phyloP scores from a whole-genome alignment of 1,284 basidiomycete species.

The Retiboletus flavoniger region DNA sequence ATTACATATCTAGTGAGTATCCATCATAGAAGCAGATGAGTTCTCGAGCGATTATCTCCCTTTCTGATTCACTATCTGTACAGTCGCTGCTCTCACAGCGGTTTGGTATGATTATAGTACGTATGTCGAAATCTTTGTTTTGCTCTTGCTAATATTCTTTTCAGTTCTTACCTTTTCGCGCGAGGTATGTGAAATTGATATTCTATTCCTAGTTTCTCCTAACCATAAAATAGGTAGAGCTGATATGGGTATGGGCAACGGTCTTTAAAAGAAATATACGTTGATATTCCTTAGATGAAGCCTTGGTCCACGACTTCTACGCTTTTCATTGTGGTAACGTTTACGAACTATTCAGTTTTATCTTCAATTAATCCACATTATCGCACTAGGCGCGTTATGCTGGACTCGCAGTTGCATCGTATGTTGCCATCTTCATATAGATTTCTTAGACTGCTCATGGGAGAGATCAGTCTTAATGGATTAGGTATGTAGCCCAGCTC shows the following conservation, averaged over 20 bases:
- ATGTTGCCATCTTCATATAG: neutral
- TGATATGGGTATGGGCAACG: slow-evolving; percentile 10
- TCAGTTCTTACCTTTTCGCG: slow-evolving; percentile 2
- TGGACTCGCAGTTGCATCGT: slow-evolving; percentile 6
- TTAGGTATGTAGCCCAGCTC: neutral
- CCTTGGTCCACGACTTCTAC: slow-evolving; percentile 7
- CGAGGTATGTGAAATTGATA: neutral
- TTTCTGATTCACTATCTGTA: neutral
- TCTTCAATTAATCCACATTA: neutral
- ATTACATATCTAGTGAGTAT: neutral
- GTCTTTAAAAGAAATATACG: neutral
- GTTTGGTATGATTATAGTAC: slow-evolving; percentile 5
- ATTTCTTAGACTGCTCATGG: neutral
- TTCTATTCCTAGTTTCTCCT: neutral
- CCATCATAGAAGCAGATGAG: neutral
- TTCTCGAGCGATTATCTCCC: neutral
- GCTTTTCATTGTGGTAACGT: slow-evolving; percentile 7
- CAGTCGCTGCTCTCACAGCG: neutral
- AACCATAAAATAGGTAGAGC: neutral
- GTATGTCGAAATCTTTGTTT: neutral
- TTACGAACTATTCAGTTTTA: neutral
- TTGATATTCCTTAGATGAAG: slow-evolving; percentile 2
- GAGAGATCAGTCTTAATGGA: neutral
- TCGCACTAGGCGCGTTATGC: slow-evolving; percentile 7
- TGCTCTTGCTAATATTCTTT: neutral